These are phyloP conservation scores for Globisporangium nagaii DNA, from an alignment of 352 stramenopile genomes.

Conservation along the genomic window DNA sequence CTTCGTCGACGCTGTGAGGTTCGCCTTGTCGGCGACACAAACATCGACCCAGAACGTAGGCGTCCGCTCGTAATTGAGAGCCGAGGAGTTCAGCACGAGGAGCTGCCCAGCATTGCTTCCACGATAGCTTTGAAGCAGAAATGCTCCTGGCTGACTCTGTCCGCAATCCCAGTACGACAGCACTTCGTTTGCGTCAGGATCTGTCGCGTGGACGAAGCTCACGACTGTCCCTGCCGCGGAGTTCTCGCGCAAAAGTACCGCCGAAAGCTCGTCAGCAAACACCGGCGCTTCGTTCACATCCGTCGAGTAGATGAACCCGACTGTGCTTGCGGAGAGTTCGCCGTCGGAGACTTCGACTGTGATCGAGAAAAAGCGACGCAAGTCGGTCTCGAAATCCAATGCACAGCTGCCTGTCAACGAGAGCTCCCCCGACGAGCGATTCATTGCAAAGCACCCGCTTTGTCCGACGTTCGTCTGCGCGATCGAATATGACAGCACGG, in stretches of 20 bases:
- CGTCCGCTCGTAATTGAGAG: conserved; percentile 34
- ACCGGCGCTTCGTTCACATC: conserved; percentile 37
- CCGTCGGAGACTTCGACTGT: conserved; percentile 29
- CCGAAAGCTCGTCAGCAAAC: not conserved
- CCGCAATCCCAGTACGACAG: conserved; percentile 40
- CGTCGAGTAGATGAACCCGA: conserved; percentile 18
- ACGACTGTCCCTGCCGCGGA: conserved; percentile 7
- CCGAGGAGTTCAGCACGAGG: conserved; percentile 26
- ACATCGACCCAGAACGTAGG: conserved; percentile 36
- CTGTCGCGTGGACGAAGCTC: conserved; percentile 19
- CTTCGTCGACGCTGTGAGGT: conserved; percentile 15
- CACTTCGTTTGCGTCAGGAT: conserved; percentile 30
- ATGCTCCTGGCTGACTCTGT: conserved; percentile 27
- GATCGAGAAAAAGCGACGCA: conserved; percentile 16
- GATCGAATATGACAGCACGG: conserved; percentile 3
- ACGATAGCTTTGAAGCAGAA: conserved; percentile 20
- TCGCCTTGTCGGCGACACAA: conserved; percentile 37
- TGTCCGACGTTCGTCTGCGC: not conserved
- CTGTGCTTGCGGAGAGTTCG: conserved; percentile 14
- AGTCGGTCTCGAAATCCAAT: conserved; percentile 21
- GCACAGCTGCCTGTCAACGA: not conserved
- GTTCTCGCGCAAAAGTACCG: not conserved
- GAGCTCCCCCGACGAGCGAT: conserved; percentile 1
- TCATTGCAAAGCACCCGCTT: not conserved
- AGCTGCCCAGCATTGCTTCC: conserved; percentile 12